Evolutionary conservation across 768 basidiomycete genomes (phyloP), one percentile per base, ranked within the genome.

Genomic region (Pleurotus tuoliensis): DNA sequence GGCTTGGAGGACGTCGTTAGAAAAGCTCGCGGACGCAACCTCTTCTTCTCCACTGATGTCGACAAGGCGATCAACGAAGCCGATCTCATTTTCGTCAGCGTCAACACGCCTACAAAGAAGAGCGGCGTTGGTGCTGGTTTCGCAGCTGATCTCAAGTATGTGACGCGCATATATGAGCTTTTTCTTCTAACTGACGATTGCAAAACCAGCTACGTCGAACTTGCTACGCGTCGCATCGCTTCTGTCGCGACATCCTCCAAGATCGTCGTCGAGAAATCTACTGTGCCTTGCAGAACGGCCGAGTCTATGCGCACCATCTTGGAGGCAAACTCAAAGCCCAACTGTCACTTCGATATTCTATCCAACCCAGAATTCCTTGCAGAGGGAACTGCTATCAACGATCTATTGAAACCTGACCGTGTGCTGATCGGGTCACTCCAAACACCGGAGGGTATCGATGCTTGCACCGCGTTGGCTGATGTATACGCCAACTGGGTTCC

Each of bases 291-390:
- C 77, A 88, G 97, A 61, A 99, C 97, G 5, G 97, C 97, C 58
- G 92, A 97, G 74, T 96, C 95, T 16, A 99, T 99, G 97, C 92
- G 96, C 65, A 97, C 92, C 54, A 98, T 99, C 73, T 87, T 99
- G 55, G 95, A 98, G 73, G 94, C 96, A 63, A 99, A 99, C 80
- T 96, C 96, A 39, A 92, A 87, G 68, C 86, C 90, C 57, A 87
- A 87, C 64, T 88, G 88, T 73, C 85, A 84, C 58, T 99, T 99
- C 67, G 94, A 98, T 68, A 98, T 99, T 69, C 88, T 99, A 62
- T 98, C 97, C 67, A 99, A 99, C 78, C 97, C 97, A 56, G 97
- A 99, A 71, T 99, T 99, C 80, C 81, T 99, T 47, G 97, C 97
- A 5, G 97, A 99, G 74, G 97, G 97, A 61, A 98, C 97, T 37